Evolutionary conservation across 176 grass and related monocot genomes (phyloP).

Genomic region (Puya raimondii): DNA sequence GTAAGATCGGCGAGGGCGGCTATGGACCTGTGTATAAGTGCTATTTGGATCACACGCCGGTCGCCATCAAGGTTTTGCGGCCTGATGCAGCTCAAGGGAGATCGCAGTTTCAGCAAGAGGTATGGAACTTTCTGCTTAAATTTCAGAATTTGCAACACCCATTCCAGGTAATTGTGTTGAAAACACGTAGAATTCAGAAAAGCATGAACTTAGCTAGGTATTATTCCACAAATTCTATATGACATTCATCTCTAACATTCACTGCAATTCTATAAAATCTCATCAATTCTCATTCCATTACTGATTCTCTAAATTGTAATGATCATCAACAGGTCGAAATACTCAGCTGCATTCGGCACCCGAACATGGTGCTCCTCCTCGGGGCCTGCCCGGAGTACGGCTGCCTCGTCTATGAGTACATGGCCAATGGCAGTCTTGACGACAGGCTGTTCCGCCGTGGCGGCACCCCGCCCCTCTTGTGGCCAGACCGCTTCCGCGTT

Average conservation of each 20-base stretch:
- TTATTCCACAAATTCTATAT: too few species aligned
- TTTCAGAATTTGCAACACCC: background rate
- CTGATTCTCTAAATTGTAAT: background rate
- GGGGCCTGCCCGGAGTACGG: constrained; percentile 90
- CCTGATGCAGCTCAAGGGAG: constrained; percentile 77
- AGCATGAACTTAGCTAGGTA: background rate
- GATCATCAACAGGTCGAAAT: constrained; percentile 42
- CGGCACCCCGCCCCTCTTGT: constrained; percentile 33
- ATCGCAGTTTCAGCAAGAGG: constrained; percentile 92
- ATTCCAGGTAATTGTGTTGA: background rate
- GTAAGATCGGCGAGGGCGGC: constrained; percentile 87
- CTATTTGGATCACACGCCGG: constrained; percentile 67
- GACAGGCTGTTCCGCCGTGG: constrained; percentile 67
- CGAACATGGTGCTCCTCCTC: constrained; percentile 92
- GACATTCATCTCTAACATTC: background rate
- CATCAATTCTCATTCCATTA: background rate
- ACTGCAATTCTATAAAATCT: background rate
- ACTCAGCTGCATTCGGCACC: constrained; percentile 87
- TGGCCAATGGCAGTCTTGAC: constrained; percentile 82
- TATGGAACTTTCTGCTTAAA: background rate
- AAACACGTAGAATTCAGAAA: background rate
- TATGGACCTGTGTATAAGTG: constrained; percentile 88
- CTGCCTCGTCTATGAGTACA: constrained; percentile 91
- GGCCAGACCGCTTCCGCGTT: constrained; percentile 89
- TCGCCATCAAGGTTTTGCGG: constrained; percentile 87